phyloP scores from a whole-genome alignment of 352 stramenopile genomes.

The Thalassiosira exigua region DNA sequence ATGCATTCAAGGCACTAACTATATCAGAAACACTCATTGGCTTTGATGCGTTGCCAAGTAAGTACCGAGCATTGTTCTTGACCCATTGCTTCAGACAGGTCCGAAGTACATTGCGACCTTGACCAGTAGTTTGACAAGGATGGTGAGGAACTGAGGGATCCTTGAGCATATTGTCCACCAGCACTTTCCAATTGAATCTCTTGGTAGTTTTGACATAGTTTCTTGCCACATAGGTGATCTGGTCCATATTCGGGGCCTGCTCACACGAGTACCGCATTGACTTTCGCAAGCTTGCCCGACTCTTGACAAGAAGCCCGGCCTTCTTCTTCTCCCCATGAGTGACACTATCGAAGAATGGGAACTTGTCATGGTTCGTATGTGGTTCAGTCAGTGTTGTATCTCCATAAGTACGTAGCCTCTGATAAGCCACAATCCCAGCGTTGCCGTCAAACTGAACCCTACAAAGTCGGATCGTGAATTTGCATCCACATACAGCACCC shows the following conservation, averaged over 20 bases:
- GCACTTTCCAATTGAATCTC: background rate
- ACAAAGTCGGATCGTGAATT: slow-evolving; percentile 3
- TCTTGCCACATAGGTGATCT: background rate
- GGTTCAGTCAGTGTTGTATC: background rate
- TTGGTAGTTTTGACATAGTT: background rate
- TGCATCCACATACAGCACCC: background rate
- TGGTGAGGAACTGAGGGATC: background rate
- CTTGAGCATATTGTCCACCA: background rate
- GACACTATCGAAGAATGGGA: background rate
- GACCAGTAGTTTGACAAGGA: background rate
- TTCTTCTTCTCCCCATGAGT: background rate
- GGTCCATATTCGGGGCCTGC: background rate
- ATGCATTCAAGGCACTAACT: background rate
- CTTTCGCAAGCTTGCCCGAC: background rate
- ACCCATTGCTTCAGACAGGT: background rate
- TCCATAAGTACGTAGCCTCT: too few species aligned
- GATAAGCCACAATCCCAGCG: background rate
- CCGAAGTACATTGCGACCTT: background rate
- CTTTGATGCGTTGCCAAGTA: background rate
- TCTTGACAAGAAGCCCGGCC: too few species aligned
- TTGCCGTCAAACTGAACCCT: slow-evolving; percentile 3
- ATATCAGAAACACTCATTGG: background rate
- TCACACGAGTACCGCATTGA: background rate
- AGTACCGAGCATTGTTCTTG: slow-evolving; percentile 2
- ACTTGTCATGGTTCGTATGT: background rate